Evolutionary conservation across 768 basidiomycete species (phyloP).

Genomic region (Guyanaporus albipodus): DNA sequence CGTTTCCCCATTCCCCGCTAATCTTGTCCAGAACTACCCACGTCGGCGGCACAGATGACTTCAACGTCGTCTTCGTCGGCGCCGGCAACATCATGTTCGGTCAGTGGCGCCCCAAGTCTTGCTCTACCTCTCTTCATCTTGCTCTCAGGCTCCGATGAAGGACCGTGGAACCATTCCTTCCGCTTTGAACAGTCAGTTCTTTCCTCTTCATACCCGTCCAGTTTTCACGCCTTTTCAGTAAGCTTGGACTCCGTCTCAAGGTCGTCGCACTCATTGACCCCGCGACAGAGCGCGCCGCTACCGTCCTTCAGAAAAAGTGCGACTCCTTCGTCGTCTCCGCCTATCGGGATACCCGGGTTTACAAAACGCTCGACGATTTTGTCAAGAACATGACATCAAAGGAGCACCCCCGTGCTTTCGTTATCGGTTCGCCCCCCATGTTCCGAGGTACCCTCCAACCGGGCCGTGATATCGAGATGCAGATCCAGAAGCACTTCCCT

Average conservation of each 20-base stretch:
- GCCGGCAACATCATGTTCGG: constrained; percentile 99
- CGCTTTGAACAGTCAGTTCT: constrained; percentile 76
- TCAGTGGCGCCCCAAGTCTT: constrained; percentile 23
- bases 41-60: constrained; percentile 61
- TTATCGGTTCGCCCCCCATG: constrained; percentile 92
- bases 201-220: not conserved
- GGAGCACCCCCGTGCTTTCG: constrained; percentile 73
- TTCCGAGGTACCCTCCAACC: constrained; percentile 76
- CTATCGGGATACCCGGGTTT: constrained; percentile 84
- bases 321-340: constrained; percentile 91
- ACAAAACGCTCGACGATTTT: constrained; percentile 84
- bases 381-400: constrained; percentile 60
- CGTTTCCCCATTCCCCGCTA: not conserved
- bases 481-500: constrained; percentile 85
- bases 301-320: constrained; percentile 84
- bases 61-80: constrained; percentile 93
- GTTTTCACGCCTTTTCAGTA: constrained; percentile 43
- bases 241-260: constrained; percentile 94
- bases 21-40: constrained; percentile 41
- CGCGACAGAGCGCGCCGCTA: constrained; percentile 70
- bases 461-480: constrained; percentile 82
- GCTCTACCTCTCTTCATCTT: constrained; percentile 6
- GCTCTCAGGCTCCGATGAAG: constrained; percentile 71
- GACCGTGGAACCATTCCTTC: constrained; percentile 92
- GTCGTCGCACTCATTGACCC: constrained; percentile 95